phyloP scores from a whole-genome alignment of 2,329 filamentous ascomycete genomes.

The Colletotrichum tofieldiae region DNA sequence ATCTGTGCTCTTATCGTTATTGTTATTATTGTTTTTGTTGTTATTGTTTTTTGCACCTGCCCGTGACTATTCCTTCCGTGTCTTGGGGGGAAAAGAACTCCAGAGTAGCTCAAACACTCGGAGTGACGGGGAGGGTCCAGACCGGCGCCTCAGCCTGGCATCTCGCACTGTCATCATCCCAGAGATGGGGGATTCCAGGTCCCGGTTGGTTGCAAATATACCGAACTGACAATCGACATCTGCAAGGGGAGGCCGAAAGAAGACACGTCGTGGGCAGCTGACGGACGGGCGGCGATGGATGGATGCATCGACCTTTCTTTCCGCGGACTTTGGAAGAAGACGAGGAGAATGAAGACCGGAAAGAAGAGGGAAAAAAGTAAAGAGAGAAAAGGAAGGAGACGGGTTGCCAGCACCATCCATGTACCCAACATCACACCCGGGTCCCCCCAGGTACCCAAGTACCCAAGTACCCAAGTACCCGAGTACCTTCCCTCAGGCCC shows the following conservation, averaged over 20 bases:
- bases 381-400: neutral
- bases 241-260: neutral
- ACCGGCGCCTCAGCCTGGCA: slow-evolving; percentile 1
- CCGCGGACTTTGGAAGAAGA: no score
- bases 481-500: no score
- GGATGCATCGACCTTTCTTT: neutral
- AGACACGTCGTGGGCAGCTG: neutral
- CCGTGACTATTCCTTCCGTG: neutral
- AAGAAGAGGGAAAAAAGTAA: neutral
- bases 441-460: no score
- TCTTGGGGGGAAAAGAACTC: neutral
- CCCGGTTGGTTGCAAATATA: no score
- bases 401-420: neutral
- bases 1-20: neutral
- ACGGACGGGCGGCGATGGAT: no score
- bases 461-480: no score
- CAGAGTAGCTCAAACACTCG: neutral
- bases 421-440: no score
- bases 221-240: no score
- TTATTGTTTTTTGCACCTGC: neutral
- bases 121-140: neutral
- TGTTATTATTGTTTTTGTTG: neutral
- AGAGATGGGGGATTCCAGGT: neutral
- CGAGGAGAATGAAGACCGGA: neutral
- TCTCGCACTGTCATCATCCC: neutral